These are phyloP conservation scores for Cyclaneusma minus DNA, from an alignment of 2,329 filamentous ascomycete species.

Conservation along the genomic window DNA sequence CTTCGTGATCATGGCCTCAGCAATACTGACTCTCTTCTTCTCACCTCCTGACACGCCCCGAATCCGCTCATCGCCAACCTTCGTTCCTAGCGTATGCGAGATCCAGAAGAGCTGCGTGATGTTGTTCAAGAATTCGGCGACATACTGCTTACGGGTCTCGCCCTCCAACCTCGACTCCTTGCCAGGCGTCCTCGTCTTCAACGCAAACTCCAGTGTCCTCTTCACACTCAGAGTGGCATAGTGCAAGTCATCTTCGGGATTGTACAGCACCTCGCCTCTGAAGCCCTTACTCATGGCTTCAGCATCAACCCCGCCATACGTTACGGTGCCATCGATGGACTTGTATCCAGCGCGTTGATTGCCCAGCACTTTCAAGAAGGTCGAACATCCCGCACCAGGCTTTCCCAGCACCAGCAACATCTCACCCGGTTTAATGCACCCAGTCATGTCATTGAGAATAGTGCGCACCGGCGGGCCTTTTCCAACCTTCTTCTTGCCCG, in stretches of 20 bases:
- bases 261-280: constrained; percentile 55
- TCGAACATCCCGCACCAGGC: constrained; percentile 32
- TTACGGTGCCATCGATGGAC: constrained; percentile 22
- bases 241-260: constrained; percentile 61
- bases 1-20: constrained; percentile 57
- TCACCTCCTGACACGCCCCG: constrained; percentile 54
- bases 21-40: constrained; percentile 68
- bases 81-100: constrained; percentile 55
- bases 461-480: constrained; percentile 4
- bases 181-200: constrained; percentile 51
- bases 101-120: constrained; percentile 59
- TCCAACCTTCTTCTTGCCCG: constrained; percentile 1
- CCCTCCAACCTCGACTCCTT: constrained; percentile 43
- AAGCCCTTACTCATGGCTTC: constrained; percentile 41
- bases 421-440: constrained; percentile 29
- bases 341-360: constrained; percentile 18
- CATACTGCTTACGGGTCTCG: constrained; percentile 40
- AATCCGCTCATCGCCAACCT: constrained; percentile 54
- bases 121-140: constrained; percentile 47
- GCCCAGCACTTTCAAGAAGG: constrained; percentile 34
- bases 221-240: constrained; percentile 66
- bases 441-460: constrained; percentile 5
- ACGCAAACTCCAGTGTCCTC: constrained; percentile 58
- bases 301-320: constrained; percentile 36
- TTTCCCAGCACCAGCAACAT: constrained; percentile 32